Percentiles rank a stretch among this genome's conserved stretches.
These are phyloP conservation scores for Ophiostoma tasmaniense DNA, from an alignment of 2,329 filamentous ascomycete species.

Conservation along the genomic window DNA sequence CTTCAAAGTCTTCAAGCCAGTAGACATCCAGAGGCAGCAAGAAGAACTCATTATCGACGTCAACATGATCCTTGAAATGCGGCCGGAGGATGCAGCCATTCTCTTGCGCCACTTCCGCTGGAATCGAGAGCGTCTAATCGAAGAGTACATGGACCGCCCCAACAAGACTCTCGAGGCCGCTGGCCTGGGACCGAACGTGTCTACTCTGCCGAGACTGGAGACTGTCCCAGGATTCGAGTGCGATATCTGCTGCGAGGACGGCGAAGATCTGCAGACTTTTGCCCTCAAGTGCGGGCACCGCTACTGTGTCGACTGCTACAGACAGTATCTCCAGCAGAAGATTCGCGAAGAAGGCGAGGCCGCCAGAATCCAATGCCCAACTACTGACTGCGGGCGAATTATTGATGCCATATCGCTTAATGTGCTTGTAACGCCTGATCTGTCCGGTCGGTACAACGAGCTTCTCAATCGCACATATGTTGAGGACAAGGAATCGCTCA, in stretches of 20 bases:
- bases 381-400: conserved; percentile 77
- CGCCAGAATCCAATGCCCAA: conserved; percentile 86
- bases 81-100: conserved; percentile 83
- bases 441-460: conserved; percentile 63
- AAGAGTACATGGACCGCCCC: conserved; percentile 89
- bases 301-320: conserved; percentile 88
- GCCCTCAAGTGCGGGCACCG: conserved; percentile 92
- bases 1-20: conserved; percentile 70
- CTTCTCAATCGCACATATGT: conserved; percentile 91
- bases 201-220: conserved; percentile 58
- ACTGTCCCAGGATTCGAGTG: conserved; percentile 70
- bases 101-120: conserved; percentile 81
- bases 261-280: conserved; percentile 66
- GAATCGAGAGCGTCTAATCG: conserved; percentile 93
- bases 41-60: conserved; percentile 81
- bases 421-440: conserved; percentile 55
- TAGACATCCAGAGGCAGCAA: conserved; percentile 78
- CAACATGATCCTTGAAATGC: conserved; percentile 80
- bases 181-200: conserved; percentile 62
- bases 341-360: conserved; percentile 94
- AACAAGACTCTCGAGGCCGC: conserved; percentile 74
- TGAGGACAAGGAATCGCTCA: conserved; percentile 89
- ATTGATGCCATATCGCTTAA: conserved; percentile 85
- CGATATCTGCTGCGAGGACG: conserved; percentile 95
- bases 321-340: conserved; percentile 84